phyloP scores from a whole-genome alignment of 306 rosid species.

The Quercus berberidifolia region DNA sequence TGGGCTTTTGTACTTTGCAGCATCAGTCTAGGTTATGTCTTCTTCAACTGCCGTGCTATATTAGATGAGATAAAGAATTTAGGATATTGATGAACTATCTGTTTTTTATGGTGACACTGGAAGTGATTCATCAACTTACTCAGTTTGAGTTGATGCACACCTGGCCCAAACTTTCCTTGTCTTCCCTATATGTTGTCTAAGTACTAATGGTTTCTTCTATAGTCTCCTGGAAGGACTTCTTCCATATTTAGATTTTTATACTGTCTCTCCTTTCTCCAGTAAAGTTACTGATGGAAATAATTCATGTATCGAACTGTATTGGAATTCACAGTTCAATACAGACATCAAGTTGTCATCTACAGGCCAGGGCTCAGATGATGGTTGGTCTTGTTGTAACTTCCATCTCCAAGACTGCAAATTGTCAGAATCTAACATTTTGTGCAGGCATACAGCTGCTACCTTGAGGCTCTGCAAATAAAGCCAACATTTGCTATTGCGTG shows the following conservation, averaged over 20 bases:
- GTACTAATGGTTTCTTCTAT: not conserved
- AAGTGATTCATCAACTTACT: constrained; percentile 9
- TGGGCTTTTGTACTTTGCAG: not conserved
- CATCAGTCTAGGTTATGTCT: constrained; percentile 1
- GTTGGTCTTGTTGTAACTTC: constrained; percentile 59
- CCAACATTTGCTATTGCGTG: constrained; percentile 97
- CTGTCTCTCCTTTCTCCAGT: constrained; percentile 44
- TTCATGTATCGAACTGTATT: constrained; percentile 80
- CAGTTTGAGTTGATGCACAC: constrained; percentile 4
- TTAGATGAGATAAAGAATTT: not conserved
- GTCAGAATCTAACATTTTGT: constrained; percentile 83
- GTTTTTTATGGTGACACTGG: constrained; percentile 11
- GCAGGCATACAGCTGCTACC: constrained; percentile 99
- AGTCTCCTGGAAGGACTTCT: constrained; percentile 37
- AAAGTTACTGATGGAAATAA: constrained; percentile 73
- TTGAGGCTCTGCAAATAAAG: constrained; percentile 93
- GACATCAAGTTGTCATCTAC: constrained; percentile 79
- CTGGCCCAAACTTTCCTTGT: constrained; percentile 21
- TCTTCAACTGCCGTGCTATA: constrained; percentile 8
- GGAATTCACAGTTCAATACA: constrained; percentile 75
- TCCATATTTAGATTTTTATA: constrained; percentile 50
- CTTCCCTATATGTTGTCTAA: constrained; percentile 15
- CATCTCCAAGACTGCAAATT: constrained; percentile 81
- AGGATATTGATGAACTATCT: constrained; percentile 13
- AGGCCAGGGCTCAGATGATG: constrained; percentile 90